Evolutionary conservation across 2,329 filamentous ascomycete genomes (phyloP).

Genomic region (Fusarium multiceps): DNA sequence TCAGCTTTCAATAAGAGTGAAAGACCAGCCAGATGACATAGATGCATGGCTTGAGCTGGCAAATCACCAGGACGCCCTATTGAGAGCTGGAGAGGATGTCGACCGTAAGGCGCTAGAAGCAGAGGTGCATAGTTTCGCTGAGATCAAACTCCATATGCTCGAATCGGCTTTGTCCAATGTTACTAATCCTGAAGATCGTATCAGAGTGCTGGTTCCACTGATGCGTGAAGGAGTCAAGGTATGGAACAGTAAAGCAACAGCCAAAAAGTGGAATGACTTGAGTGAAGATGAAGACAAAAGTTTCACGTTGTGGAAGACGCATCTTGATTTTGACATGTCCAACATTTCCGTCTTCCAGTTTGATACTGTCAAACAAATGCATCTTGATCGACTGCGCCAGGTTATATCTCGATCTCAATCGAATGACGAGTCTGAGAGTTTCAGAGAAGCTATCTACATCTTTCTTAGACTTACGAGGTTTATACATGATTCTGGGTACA

Average conservation of each 20-base stretch:
- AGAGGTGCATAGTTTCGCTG: conserved; percentile 76
- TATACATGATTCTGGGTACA: conserved; percentile 79
- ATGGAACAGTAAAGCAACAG: conserved; percentile 74
- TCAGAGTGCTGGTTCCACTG: conserved; percentile 72
- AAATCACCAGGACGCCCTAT: conserved; percentile 77
- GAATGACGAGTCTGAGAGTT: conserved; percentile 8
- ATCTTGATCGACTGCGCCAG: conserved; percentile 61
- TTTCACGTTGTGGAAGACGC: conserved; percentile 77
- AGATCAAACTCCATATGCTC: conserved; percentile 83
- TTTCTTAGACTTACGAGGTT: conserved; percentile 80
- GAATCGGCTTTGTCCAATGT: conserved; percentile 77
- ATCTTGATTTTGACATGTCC: conserved; percentile 78
- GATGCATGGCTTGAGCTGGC: conserved; percentile 83
- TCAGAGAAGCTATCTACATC: conserved; percentile 67
- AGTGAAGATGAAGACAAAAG: conserved; percentile 42
- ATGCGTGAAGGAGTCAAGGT: conserved; percentile 79
- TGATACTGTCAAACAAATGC: conserved; percentile 70
- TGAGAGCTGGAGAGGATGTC: conserved; percentile 61
- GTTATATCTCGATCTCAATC: conserved; percentile 19
- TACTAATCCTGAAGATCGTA: conserved; percentile 58
- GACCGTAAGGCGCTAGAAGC: conserved; percentile 63
- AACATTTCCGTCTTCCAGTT: conserved; percentile 74
- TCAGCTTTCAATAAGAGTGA: conserved; percentile 71
- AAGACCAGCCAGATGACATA: conserved; percentile 73
- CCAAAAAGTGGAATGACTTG: conserved; percentile 72